Base-by-base conservation (phyloP, 1,139 yeast genomes). In the Suhomyces ambrosiae region DNA sequence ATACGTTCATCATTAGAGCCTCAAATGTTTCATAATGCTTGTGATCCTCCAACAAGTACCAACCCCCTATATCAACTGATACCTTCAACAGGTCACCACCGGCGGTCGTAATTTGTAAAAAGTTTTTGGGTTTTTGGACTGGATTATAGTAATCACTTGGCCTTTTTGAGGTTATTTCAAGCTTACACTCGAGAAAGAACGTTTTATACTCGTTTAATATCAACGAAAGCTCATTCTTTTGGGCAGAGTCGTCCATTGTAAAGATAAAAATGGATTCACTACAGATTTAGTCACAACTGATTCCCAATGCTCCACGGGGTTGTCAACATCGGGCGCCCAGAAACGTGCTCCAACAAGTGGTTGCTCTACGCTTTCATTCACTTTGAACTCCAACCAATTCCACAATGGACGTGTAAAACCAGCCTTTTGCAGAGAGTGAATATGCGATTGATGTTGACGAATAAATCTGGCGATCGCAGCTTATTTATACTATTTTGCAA, bases 321-420 rank as follows among this genome's bases (percentile, higher is more conserved):
- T 54, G 72, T 71, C 77, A 70, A 69, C 68, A 70, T 60, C 77
- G 62, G 77, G 77, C 76, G 77, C 77, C 77, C 77, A 71, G 77
- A 61, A 71, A 71, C 76, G 76, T 71, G 74, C 76, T 65, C 72
- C 73, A 44, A 36, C 38, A 32, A 35, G 46, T 42, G 55, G 53
- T 69, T 58, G 33, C 37, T 71, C 66, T 71, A 67, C 76, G 76
- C 76, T 55, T 65, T 35, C 42, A 51, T 53, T 38, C 55, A 51
- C 54, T 32, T 44, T 49, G 52, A 49, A 41, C 53, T 49, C 54
- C 59, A 47, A 38, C 45, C 51, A 45, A 37, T 44, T 38, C 37
- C 36, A 37, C 42, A 46, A 47, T 35, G 38, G 44, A 44, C 39
- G 44, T 38, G 41, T 49, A 37, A 46, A 44, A 46, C 50, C 43